Conservation (phyloP, 345 rosid species). For the Heritiera littoralis region DNA sequence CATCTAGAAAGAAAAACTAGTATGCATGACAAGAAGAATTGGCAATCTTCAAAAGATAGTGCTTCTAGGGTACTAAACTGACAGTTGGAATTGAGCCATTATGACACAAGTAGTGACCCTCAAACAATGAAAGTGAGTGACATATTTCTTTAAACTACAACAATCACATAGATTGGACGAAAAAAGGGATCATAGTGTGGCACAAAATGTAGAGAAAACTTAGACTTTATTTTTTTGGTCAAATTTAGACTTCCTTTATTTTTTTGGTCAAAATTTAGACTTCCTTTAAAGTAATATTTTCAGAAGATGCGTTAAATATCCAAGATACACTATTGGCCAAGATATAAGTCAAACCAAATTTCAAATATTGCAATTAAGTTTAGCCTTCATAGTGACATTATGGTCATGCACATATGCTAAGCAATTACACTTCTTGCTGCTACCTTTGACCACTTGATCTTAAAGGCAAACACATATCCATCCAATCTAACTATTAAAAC, state of each 20-base stretch:
- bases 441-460: background rate
- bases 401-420: background rate
- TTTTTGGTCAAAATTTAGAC: too few relatives aligned
- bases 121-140: background rate
- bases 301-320: background rate
- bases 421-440: background rate
- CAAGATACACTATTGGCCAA: background rate
- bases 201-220: background rate
- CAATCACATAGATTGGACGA: background rate
- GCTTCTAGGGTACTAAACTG: background rate
- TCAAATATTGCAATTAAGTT: background rate
- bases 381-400: constrained; percentile 1
- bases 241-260: background rate
- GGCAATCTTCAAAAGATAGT: background rate
- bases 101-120: background rate
- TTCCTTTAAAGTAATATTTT: background rate
- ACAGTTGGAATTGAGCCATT: background rate
- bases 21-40: background rate
- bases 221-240: background rate
- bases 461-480: background rate
- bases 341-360: background rate
- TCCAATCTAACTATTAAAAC: background rate
- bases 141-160: background rate
- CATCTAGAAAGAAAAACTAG: background rate
- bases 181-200: background rate